phyloP scores from a whole-genome alignment of 345 rosid species.

The Populus alba region DNA sequence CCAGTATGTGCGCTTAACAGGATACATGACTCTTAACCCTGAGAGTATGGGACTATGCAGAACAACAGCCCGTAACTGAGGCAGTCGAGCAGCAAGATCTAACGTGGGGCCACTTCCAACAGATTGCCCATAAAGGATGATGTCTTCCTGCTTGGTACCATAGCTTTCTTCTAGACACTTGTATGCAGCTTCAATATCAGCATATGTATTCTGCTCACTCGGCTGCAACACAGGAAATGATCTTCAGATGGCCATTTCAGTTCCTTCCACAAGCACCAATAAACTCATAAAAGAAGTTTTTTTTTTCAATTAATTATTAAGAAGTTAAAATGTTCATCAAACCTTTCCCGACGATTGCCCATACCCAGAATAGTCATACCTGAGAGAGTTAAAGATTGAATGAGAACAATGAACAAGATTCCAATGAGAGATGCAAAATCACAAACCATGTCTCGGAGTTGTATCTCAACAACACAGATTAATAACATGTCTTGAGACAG shows the following conservation, averaged over 20 bases:
- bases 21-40: conserved; percentile 95
- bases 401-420: neutral
- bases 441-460: neutral
- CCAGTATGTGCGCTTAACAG: conserved; percentile 85
- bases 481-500: neutral
- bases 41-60: conserved; percentile 96
- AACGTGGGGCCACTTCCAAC: conserved; percentile 96
- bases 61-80: conserved; percentile 76
- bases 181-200: conserved; percentile 92
- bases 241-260: conserved; percentile 7
- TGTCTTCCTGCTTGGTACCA: conserved; percentile 80
- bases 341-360: conserved; percentile 98
- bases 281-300: neutral
- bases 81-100: conserved; percentile 74
- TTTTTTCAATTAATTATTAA: neutral
- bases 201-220: conserved; percentile 84
- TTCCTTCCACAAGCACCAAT: neutral
- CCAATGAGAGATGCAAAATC: neutral
- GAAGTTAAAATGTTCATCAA: conserved; percentile 10
- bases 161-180: conserved; percentile 87
- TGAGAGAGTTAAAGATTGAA: conserved; percentile 28
- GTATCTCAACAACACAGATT: neutral
- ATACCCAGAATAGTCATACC: conserved; percentile 94
- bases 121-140: conserved; percentile 94
- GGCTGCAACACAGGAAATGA: conserved; percentile 51